Evolutionary conservation across 2,329 filamentous ascomycete genomes (phyloP).

Genomic region (Trichoderma arundinaceum): DNA sequence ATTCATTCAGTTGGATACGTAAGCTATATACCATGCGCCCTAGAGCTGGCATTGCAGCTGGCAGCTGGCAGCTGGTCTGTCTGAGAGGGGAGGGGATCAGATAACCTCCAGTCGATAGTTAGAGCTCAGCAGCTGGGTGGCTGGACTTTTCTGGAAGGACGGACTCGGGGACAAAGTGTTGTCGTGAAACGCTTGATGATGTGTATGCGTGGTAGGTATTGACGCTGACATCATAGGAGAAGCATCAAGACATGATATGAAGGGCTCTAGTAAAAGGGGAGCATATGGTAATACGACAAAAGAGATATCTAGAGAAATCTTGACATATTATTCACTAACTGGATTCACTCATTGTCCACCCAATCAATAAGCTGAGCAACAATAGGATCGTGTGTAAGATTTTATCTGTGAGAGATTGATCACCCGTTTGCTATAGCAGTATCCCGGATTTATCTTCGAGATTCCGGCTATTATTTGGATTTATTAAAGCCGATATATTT

Average conservation of each 20-base stretch:
- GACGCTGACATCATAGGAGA: not conserved
- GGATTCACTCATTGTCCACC: not conserved
- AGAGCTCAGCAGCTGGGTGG: not conserved
- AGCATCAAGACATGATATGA: not conserved
- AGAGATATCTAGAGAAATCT: not conserved
- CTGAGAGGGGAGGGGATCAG: not conserved
- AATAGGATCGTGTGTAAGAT: not conserved
- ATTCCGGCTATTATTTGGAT: not conserved
- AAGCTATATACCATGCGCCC: not conserved
- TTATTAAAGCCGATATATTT: not conserved
- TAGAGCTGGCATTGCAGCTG: not conserved
- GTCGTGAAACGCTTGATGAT: not conserved
- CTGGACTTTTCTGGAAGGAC: too few species aligned
- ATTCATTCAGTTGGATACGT: not conserved
- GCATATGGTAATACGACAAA: not conserved
- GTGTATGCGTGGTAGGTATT: not conserved
- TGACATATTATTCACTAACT: not conserved
- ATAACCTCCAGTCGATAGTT: not conserved
- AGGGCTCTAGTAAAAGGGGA: not conserved
- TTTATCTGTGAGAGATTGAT: not conserved
- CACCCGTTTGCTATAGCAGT: not conserved
- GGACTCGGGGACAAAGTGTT: too few species aligned
- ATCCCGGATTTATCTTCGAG: not conserved
- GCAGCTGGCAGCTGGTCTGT: conserved; percentile 6
- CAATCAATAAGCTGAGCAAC: not conserved